These are phyloP conservation scores for Fraxinus cuspidata DNA, from an alignment of 257 asterid species.

Conservation along the genomic window DNA sequence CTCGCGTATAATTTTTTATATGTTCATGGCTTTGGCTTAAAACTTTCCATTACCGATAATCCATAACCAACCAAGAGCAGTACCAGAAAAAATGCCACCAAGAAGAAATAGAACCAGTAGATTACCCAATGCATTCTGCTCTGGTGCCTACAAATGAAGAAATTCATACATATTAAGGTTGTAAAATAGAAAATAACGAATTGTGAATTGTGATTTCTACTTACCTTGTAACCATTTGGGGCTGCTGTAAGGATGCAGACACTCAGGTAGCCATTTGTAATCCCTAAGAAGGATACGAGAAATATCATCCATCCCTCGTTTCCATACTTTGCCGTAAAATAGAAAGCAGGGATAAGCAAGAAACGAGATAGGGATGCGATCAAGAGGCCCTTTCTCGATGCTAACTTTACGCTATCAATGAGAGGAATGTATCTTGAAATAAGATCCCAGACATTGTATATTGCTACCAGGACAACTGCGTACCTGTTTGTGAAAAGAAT, in stretches of 20 bases:
- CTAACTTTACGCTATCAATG: slow-evolving; percentile 26
- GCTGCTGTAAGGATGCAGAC: slow-evolving; percentile 45
- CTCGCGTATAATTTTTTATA: background rate
- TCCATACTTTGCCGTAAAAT: slow-evolving; percentile 48
- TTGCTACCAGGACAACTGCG: slow-evolving; percentile 38
- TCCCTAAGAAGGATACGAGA: slow-evolving; percentile 44
- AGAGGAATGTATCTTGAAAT: slow-evolving; percentile 43
- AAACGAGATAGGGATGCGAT: slow-evolving; percentile 37
- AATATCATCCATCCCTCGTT: slow-evolving; percentile 57
- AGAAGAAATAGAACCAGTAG: slow-evolving; percentile 68
- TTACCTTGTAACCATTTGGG: slow-evolving; percentile 50
- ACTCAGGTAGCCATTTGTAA: slow-evolving; percentile 47
- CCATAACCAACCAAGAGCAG: slow-evolving; percentile 83
- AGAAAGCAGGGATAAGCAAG: slow-evolving; percentile 46
- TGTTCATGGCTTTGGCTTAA: slow-evolving; percentile 1
- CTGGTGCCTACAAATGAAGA: background rate
- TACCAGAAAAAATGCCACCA: slow-evolving; percentile 69
- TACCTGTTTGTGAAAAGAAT: slow-evolving; percentile 32
- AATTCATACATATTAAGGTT: background rate
- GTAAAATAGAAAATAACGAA: background rate
- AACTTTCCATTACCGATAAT: slow-evolving; percentile 58
- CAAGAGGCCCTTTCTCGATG: slow-evolving; percentile 38
- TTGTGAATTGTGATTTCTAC: slow-evolving; percentile 3
- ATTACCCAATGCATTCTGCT: slow-evolving; percentile 64
- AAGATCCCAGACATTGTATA: slow-evolving; percentile 40